Conservation (phyloP, 306 rosid species). For the Lupinus albus region DNA sequence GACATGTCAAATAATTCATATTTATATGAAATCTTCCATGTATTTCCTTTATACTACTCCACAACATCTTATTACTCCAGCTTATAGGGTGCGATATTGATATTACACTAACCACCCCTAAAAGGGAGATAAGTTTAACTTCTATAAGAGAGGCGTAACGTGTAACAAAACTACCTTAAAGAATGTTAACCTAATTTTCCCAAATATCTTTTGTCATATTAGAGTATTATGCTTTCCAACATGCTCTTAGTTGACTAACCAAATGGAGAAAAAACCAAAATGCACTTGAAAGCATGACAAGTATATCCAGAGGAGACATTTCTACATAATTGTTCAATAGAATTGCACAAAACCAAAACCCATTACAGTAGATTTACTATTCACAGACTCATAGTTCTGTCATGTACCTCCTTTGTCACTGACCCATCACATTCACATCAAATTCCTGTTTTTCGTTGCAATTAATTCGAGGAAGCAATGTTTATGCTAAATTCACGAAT, state of each 20-base stretch:
- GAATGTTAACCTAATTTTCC: too few relatives aligned
- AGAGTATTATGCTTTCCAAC: not conserved
- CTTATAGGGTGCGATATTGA: too few relatives aligned
- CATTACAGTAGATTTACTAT: not conserved
- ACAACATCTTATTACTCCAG: too few relatives aligned
- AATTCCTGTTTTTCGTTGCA: not conserved
- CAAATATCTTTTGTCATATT: not conserved
- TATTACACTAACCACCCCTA: too few relatives aligned
- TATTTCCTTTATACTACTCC: slow-evolving; percentile 5
- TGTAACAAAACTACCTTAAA: too few relatives aligned
- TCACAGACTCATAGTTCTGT: not conserved
- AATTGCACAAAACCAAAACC: not conserved
- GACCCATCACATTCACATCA: not conserved
- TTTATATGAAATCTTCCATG: not conserved
- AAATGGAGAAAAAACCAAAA: not conserved
- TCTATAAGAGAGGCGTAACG: too few relatives aligned
- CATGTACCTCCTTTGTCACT: not conserved
- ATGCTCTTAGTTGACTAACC: not conserved
- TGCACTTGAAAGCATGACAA: slow-evolving; percentile 1
- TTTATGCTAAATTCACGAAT: not conserved
- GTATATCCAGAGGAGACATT: not conserved
- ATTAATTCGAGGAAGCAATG: not conserved
- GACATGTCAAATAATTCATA: not conserved
- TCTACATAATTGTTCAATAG: too few relatives aligned
- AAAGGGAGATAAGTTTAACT: too few relatives aligned